Base-by-base conservation (phyloP, 2,329 filamentous ascomycete species). In the Tolypocladium capitatum region DNA sequence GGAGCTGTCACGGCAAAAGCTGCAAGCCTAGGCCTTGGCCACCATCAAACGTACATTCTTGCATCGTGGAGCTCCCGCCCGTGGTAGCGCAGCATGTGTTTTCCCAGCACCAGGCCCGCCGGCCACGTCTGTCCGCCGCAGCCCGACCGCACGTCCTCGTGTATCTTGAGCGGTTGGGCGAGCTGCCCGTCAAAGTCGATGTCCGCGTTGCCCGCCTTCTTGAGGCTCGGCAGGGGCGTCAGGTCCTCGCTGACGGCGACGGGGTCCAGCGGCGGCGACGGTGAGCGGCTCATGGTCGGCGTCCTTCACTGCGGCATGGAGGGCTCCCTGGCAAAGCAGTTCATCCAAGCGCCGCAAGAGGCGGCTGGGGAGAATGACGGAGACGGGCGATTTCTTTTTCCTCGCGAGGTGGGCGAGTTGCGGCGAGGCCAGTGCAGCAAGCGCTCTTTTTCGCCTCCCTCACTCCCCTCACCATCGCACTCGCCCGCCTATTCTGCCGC, bases 91-190 rank as follows among this genome's bases (percentile, higher is more conserved):
- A 97, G 73, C 75, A 97, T 77, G 62, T 97, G 94, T 65, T 84
- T 87, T 20, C 85, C 78, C 46, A 98, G 72, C 16, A 92, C 78
- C 80, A 94, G 85, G 11, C 92, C 92, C 1, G 91, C 91, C 3
- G 90, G 91, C 92, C 92, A 97, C 11, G 94, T 75, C 66, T 94
- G 86, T 2, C 92, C 92, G 44, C 92, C 92, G 64, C 92, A 97
- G 51, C 92, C 92, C 53, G 86, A 80, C 49, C 78, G 80, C 43
- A 95, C 75, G 65, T 97, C 90, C 64, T 96, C 89, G 58, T 86
- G 84, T 16, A 97, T 77, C 51, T 77, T 73, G 51, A 97, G 74
- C 11, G 85, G 81, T 43, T 76, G 69, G 20, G 72, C 66, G 32
- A 96, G 73, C 46, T 92, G 75, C 35, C 86, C 84, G 52, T 85